A percentile compares a stretch with the other conserved stretches of the same genome.
Conservation (phyloP, 345 rosid species). For the Rhizophora mangle region DNA sequence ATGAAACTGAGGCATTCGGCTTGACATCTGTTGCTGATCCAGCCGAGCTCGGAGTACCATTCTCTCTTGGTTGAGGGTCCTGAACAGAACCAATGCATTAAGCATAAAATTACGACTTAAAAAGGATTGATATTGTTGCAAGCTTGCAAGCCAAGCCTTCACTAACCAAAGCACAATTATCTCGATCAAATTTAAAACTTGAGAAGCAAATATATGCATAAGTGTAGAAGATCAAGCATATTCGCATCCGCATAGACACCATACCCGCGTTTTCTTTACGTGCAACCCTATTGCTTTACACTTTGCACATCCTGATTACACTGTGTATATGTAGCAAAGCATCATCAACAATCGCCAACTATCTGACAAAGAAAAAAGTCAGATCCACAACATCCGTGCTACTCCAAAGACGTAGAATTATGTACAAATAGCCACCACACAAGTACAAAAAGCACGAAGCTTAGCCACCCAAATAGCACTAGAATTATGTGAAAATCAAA, state of each 20-base stretch:
- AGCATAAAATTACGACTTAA: not conserved
- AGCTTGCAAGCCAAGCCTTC: not conserved
- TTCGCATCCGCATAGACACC: too few species aligned
- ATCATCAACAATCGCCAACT: not conserved
- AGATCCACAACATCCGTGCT: not conserved
- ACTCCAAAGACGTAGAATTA: too few species aligned
- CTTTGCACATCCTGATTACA: not conserved
- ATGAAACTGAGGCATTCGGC: slow-evolving; percentile 36
- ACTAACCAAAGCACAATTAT: not conserved
- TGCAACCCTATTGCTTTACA: not conserved
- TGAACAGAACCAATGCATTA: slow-evolving; percentile 14
- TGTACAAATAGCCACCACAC: too few species aligned
- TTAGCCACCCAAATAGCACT: not conserved
- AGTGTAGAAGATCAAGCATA: too few species aligned
- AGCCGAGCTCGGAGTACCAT: slow-evolving; percentile 36
- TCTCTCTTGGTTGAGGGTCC: slow-evolving; percentile 78
- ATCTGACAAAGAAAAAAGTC: not conserved
- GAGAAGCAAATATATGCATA: too few species aligned
- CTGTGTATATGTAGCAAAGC: too few species aligned
- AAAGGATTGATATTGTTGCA: not conserved
- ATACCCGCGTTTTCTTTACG: too few species aligned
- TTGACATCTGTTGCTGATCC: slow-evolving; percentile 41
- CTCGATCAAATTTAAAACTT: too few species aligned
- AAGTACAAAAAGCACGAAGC: not conserved
- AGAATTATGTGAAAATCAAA: not conserved